These are phyloP conservation scores for grape (Vitis vinifera) DNA, from an alignment of 164 flowering plant genomes.

Conservation along the genomic window ASM3070453v1 NC_081806.1:9392001-9392500, in stretches of 20 bases:
- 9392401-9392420: constrained; percentile 76
- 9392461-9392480: constrained; percentile 82
- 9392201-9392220: too few relatives aligned
- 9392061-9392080: constrained; percentile 75
- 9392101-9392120: constrained; percentile 59
- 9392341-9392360: constrained; percentile 65
- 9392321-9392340: neutral
- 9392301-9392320: neutral
- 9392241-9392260: too few relatives aligned
- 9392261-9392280: too few relatives aligned
- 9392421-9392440: constrained; percentile 70
- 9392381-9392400: constrained; percentile 48
- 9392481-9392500: constrained; percentile 88
- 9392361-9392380: constrained; percentile 39
- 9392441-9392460: constrained; percentile 83
- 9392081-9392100: constrained; percentile 80
- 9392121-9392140: constrained; percentile 61
- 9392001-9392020: constrained; percentile 53
- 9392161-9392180: too few relatives aligned
- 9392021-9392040: constrained; percentile 30
- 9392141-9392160: neutral
- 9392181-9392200: too few relatives aligned
- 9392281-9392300: too few relatives aligned
- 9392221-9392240: too few relatives aligned
- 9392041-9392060: constrained; percentile 46